Evolutionary conservation across 1,284 basidiomycete species (phyloP).

Genomic region (Xerocomus subilludens): DNA sequence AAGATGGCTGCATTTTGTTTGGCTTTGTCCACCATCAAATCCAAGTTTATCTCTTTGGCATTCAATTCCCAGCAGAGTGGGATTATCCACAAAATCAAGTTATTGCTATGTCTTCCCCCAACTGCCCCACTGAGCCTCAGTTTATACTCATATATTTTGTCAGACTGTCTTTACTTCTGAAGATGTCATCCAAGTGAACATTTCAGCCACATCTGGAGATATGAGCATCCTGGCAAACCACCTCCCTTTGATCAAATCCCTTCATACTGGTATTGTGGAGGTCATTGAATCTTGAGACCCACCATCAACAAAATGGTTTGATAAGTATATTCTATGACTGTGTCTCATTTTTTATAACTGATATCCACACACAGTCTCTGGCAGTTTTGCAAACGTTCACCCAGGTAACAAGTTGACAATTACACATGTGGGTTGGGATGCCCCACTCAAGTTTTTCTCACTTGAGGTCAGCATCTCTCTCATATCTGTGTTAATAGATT

Average conservation of each 20-base stretch:
- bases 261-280: slow-evolving; percentile 93
- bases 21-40: too few relatives aligned
- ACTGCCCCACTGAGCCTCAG: background rate
- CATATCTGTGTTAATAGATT: too few relatives aligned
- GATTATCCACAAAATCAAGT: background rate
- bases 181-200: slow-evolving; percentile 94
- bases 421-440: slow-evolving; percentile 93
- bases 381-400: slow-evolving; percentile 98
- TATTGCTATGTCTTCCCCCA: slow-evolving; percentile 51
- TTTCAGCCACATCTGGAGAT: slow-evolving; percentile 93
- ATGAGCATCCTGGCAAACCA: slow-evolving; percentile 99
- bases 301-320: slow-evolving; percentile 92
- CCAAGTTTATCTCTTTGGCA: too few relatives aligned
- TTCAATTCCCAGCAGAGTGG: too few relatives aligned
- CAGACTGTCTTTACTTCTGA: slow-evolving; percentile 88
- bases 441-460: slow-evolving; percentile 92
- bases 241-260: slow-evolving; percentile 91
- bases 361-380: too few relatives aligned
- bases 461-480: slow-evolving; percentile 66
- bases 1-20: too few relatives aligned
- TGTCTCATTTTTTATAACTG: too few relatives aligned
- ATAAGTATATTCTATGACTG: slow-evolving; percentile 64
- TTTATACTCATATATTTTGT: slow-evolving; percentile 30
- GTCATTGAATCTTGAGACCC: slow-evolving; percentile 83
- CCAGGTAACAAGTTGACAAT: slow-evolving; percentile 97